Evolutionary conservation across 148 eudicot species (phyloP).

Genomic region (Amaranthus cruentus): DNA sequence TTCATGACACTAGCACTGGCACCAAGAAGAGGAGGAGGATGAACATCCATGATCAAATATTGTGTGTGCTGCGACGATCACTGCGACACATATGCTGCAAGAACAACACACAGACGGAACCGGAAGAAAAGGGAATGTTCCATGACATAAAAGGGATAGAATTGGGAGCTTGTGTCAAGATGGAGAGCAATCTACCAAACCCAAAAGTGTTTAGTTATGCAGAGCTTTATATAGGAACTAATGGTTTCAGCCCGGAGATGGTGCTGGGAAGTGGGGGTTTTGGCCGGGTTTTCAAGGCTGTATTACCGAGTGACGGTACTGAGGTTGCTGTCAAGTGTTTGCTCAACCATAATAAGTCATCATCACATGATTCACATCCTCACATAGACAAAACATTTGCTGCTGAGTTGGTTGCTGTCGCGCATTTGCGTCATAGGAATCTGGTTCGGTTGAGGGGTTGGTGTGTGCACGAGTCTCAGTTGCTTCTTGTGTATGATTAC

Average conservation of each 20-base stretch:
- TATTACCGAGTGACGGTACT: constrained; percentile 71
- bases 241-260: constrained; percentile 55
- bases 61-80: no score
- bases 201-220: constrained; percentile 81
- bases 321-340: constrained; percentile 85
- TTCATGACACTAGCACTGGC: no score
- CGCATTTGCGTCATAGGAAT: constrained; percentile 91
- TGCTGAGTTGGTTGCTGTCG: constrained; percentile 88
- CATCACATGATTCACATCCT: constrained; percentile 38
- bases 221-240: constrained; percentile 81
- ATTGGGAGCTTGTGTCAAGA: constrained; percentile 8
- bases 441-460: constrained; percentile 89
- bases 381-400: constrained; percentile 70
- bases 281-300: constrained; percentile 67
- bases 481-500: constrained; percentile 86
- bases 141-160: constrained; percentile 71
- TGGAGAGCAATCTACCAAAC: constrained; percentile 27
- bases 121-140: constrained; percentile 21
- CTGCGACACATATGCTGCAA: no score
- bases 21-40: no score
- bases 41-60: no score
- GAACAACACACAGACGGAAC: no score
- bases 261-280: constrained; percentile 91
- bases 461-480: constrained; percentile 72
- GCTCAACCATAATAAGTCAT: constrained; percentile 3